A percentile compares a stretch with the other conserved stretches of the same genome.
Evolutionary conservation across 345 rosid species (phyloP).

Genomic region (Cochlearia excelsa): DNA sequence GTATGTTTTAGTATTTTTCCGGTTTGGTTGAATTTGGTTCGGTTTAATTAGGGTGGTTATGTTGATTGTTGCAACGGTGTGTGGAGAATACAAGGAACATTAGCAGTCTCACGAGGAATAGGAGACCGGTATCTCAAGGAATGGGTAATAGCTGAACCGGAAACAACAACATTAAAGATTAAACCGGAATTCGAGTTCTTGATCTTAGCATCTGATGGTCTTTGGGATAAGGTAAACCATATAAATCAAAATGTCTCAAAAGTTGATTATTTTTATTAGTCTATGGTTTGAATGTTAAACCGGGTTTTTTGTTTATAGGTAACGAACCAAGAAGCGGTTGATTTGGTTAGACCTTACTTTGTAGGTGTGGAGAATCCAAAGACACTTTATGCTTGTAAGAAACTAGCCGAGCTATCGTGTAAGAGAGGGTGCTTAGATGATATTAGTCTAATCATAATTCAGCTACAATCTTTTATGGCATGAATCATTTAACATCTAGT

Average conservation of each 20-base stretch:
- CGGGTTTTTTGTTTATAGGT: conserved; percentile 43
- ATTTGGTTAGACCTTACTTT: conserved; percentile 56
- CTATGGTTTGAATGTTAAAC: conserved; percentile 16
- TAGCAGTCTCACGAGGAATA: conserved; percentile 83
- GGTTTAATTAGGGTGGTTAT: conserved; percentile 54
- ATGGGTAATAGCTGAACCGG: conserved; percentile 94
- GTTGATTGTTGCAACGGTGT: conserved; percentile 68
- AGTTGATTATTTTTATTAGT: background rate
- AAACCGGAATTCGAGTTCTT: conserved; percentile 63
- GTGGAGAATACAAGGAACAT: conserved; percentile 88
- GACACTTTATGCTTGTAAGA: conserved; percentile 63
- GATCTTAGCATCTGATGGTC: conserved; percentile 91
- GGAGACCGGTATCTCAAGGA: conserved; percentile 71
- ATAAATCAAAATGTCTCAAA: background rate
- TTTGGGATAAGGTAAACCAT: conserved; percentile 83
- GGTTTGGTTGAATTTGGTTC: conserved; percentile 17
- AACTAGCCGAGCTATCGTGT: conserved; percentile 67
- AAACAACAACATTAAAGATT: conserved; percentile 51
- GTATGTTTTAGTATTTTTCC: conserved; percentile 8
- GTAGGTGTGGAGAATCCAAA: conserved; percentile 40
- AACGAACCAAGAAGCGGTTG: conserved; percentile 86
- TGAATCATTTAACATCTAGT: conserved; percentile 20
- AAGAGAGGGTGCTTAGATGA: conserved; percentile 79
- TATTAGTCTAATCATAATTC: conserved; percentile 68
- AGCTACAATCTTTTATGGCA: conserved; percentile 40